Evolutionary conservation across 2,329 filamentous ascomycete species (phyloP).

Genomic region (Alternaria novae-zelandiae): DNA sequence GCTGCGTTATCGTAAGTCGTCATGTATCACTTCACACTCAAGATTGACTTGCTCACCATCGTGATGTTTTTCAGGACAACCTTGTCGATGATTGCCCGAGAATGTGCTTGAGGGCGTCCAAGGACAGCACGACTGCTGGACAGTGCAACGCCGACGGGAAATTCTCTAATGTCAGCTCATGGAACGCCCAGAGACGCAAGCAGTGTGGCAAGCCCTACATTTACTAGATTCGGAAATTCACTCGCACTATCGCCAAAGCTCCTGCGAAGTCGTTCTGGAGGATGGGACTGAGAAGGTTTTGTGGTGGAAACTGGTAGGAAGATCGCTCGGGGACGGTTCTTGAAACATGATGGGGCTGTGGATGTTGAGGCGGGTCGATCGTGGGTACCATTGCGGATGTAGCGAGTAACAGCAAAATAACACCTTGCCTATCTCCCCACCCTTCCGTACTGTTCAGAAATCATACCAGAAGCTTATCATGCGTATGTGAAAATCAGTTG

Average conservation of each 20-base stretch:
- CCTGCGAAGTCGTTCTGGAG: slow-evolving; percentile 6
- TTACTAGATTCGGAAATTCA: neutral
- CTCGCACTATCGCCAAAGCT: neutral
- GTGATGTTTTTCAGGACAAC: neutral
- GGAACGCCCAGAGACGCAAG: neutral
- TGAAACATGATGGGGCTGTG: slow-evolving; percentile 23
- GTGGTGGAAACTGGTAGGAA: slow-evolving; percentile 8
- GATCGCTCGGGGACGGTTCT: slow-evolving; percentile 12
- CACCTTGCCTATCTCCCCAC: neutral
- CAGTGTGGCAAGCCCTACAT: neutral
- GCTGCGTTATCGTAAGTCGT: slow-evolving; percentile 9
- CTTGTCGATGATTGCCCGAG: neutral
- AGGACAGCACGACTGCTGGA: neutral
- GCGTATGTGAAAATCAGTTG: neutral
- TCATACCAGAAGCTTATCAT: neutral
- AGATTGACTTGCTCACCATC: neutral
- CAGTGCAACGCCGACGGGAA: slow-evolving; percentile 2
- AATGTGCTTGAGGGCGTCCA: neutral
- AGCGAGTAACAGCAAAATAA: neutral
- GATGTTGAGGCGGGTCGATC: slow-evolving; percentile 8
- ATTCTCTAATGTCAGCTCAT: neutral
- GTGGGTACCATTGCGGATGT: neutral
- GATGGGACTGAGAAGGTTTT: slow-evolving; percentile 17
- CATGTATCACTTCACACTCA: neutral
- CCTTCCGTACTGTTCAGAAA: neutral